Evolutionary conservation across 352 stramenopile genomes (phyloP), one percentile per base, ranked within the genome.

Genomic region (Globisporangium nagaii): DNA sequence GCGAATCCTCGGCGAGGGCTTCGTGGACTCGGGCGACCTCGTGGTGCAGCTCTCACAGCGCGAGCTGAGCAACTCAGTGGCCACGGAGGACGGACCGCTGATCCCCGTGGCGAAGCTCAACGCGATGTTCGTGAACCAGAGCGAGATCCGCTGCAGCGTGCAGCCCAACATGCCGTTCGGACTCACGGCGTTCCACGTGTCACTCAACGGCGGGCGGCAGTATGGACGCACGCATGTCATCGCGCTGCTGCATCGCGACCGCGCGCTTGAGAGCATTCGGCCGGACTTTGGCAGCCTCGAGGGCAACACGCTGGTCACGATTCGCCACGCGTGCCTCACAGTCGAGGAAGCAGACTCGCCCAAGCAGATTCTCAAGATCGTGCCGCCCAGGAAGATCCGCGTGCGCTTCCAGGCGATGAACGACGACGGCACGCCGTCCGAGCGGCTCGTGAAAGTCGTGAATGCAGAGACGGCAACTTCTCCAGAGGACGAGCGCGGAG

Each of bases 91-190:
- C 27, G 37, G 41, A 4, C 9, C 32, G 30, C n/a, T 65, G 17
- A 17, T 53, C 20, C 27, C 53, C 0, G 48, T 87, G 7, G 71
- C 75, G 6, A 62, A 83, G 43, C 52, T 90, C 31, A 75, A 71
- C 30, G 79, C 73, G 10, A 81, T 67, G n/a, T 90, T 68, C 47
- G 43, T 59, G 4, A 74, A 66, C 27, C 42, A 56, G 27, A 70
- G 60, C 15, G 79, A 90, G 49, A 55, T 90, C 6, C 71, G 66
- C 27, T 88, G 75, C 51, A 86, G 61, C 6, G 62, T 90, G 3
- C 79, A 74, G 22, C 52, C 73, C 4, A 89, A 89, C 60, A 71
- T 89, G 56, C 56, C 77, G 36, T 90, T 90, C 55, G 79, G 79
- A 4, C 62, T 85, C 20, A 88, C 79, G 3, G 41, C 63, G 1